A percentile compares a stretch with the other conserved stretches of the same genome.
These are phyloP conservation scores for Kurtzmaniella cleridarum DNA, from an alignment of 805 yeast species.

Conservation along the genomic window DNA sequence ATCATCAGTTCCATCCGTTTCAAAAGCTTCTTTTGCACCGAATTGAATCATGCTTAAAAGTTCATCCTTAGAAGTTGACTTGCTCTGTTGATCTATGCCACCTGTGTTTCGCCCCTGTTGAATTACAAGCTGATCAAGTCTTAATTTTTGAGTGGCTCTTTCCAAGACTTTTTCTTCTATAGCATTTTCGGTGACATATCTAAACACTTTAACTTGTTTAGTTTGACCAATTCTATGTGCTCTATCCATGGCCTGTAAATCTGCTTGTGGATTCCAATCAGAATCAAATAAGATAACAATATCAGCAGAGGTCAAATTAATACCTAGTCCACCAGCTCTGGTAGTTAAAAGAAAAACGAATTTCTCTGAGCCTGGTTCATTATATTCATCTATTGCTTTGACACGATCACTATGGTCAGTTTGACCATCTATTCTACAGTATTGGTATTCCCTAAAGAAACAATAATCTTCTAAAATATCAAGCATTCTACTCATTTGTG, in stretches of 20 bases:
- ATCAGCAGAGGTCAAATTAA: constrained; percentile 77
- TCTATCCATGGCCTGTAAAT: constrained; percentile 84
- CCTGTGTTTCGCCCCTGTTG: constrained; percentile 59
- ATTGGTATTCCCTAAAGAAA: constrained; percentile 59
- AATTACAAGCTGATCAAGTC: constrained; percentile 76
- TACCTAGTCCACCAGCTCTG: constrained; percentile 89
- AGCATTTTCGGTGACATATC: constrained; percentile 76
- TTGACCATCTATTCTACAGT: constrained; percentile 79
- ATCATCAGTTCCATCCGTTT: constrained; percentile 25
- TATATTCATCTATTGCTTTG: constrained; percentile 71
- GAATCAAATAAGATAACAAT: constrained; percentile 71
- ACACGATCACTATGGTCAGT: constrained; percentile 77
- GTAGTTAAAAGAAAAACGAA: constrained; percentile 75
- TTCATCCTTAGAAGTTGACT: constrained; percentile 59
- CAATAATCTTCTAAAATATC: constrained; percentile 81
- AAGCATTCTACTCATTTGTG: constrained; percentile 79
- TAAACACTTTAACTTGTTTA: constrained; percentile 73
- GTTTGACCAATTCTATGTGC: constrained; percentile 87
- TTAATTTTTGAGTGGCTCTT: constrained; percentile 73
- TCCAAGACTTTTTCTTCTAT: constrained; percentile 80
- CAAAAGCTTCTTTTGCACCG: constrained; percentile 54
- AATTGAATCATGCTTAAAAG: constrained; percentile 76
- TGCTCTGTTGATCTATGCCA: constrained; percentile 27
- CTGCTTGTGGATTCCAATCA: constrained; percentile 90
- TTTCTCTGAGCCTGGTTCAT: constrained; percentile 66